phyloP scores from a whole-genome alignment of 805 yeast genomes.

The Sugiyamaella americana region DNA sequence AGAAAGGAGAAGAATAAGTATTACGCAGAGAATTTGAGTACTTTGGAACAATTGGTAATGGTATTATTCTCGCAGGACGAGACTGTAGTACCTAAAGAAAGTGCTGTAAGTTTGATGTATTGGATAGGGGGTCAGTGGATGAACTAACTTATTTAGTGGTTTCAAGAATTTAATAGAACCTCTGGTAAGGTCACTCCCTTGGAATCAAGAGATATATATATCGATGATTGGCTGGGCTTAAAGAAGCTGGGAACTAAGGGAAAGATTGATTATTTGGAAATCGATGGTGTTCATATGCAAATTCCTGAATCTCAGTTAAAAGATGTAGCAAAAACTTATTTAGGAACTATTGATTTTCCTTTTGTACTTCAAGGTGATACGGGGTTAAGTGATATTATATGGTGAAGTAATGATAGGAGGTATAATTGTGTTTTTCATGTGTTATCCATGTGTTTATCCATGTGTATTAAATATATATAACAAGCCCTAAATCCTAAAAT shows the following conservation, averaged over 20 bases:
- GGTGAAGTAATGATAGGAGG: no score
- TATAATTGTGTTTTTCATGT: no score
- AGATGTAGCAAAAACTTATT: slow-evolving; percentile 26
- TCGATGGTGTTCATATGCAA: slow-evolving; percentile 61
- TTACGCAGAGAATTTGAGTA: slow-evolving; percentile 41
- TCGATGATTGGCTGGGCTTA: slow-evolving; percentile 57
- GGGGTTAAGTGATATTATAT: no score
- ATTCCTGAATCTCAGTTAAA: slow-evolving; percentile 48
- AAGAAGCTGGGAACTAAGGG: slow-evolving; percentile 38
- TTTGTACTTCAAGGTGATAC: neutral
- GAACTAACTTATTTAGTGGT: slow-evolving; percentile 30
- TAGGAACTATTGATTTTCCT: slow-evolving; percentile 1
- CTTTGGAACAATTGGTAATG: slow-evolving; percentile 51
- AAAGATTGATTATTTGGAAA: slow-evolving; percentile 42
- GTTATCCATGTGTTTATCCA: no score
- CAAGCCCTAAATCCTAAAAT: no score
- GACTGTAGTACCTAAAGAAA: slow-evolving; percentile 67
- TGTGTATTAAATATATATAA: no score
- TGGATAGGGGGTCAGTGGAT: neutral
- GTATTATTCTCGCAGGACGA: slow-evolving; percentile 54
- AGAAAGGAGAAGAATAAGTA: slow-evolving; percentile 31
- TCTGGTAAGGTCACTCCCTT: slow-evolving; percentile 42
- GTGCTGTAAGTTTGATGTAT: slow-evolving; percentile 40
- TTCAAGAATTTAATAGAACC: slow-evolving; percentile 45
- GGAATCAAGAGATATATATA: slow-evolving; percentile 44